Evolutionary conservation across 2,329 filamentous ascomycete species (phyloP).

Genomic region (Nigrograna mackinnonii): DNA sequence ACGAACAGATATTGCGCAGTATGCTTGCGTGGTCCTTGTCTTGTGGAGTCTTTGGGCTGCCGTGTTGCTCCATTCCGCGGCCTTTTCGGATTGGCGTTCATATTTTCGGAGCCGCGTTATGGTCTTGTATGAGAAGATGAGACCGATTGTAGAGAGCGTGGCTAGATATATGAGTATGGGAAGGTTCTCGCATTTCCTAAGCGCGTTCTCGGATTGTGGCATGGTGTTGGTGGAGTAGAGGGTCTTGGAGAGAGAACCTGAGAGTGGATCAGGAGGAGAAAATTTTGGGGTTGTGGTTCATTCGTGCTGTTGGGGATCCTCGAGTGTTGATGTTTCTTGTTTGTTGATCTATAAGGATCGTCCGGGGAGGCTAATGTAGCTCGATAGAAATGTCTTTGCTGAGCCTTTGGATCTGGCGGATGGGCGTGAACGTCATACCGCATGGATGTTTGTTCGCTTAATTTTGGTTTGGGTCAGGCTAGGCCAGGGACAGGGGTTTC

Average conservation of each 20-base stretch:
- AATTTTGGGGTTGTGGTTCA: no score
- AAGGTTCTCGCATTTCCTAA: conserved; percentile 5
- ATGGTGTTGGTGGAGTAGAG: background rate
- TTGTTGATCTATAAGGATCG: no score
- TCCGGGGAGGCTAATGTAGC: no score
- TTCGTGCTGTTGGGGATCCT: no score
- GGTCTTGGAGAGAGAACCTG: background rate
- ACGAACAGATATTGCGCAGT: conserved; percentile 34
- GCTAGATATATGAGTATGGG: conserved; percentile 22
- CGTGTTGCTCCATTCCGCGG: conserved; percentile 39
- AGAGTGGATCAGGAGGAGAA: no score
- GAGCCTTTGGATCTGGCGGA: no score
- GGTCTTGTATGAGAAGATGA: conserved; percentile 37
- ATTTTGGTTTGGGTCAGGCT: no score
- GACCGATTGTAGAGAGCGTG: conserved; percentile 29
- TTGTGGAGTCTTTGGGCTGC: conserved; percentile 36
- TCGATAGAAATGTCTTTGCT: no score
- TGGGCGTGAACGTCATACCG: no score
- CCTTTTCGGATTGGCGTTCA: conserved; percentile 37
- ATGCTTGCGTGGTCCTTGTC: conserved; percentile 39
- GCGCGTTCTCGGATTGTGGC: background rate
- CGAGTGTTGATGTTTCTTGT: no score
- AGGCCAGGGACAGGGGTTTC: no score
- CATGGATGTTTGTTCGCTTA: no score
- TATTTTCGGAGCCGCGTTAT: conserved; percentile 40